These are phyloP conservation scores for Bocquillonia castaneifolia DNA, from an alignment of 441 rosid species.

Conservation along the genomic window DNA sequence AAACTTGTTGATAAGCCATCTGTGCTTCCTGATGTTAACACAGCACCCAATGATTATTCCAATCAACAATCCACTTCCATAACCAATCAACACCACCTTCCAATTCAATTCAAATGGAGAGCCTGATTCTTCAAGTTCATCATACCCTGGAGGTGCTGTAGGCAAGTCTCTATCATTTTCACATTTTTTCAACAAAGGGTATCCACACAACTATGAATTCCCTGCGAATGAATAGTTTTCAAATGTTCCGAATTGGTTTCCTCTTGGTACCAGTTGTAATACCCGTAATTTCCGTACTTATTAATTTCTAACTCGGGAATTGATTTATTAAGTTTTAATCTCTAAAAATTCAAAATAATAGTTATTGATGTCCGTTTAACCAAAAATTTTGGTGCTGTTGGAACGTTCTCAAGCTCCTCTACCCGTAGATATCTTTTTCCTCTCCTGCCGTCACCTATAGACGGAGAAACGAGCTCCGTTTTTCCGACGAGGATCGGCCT, in stretches of 20 bases:
- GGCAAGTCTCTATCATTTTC: background rate
- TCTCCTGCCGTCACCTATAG: too few relatives aligned
- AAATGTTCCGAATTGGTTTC: slow-evolving; percentile 25
- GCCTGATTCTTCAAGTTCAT: background rate
- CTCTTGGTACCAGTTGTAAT: slow-evolving; percentile 34
- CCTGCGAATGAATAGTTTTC: slow-evolving; percentile 12
- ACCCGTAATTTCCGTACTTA: too few relatives aligned
- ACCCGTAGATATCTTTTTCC: too few relatives aligned
- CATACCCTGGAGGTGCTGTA: background rate
- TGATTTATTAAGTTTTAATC: too few relatives aligned
- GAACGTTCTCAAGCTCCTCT: too few relatives aligned
- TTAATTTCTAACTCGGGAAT: too few relatives aligned
- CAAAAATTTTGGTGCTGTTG: too few relatives aligned
- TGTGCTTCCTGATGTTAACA: slow-evolving; percentile 3
- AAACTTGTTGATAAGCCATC: slow-evolving; percentile 3
- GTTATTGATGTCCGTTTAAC: too few relatives aligned
- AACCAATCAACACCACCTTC: slow-evolving; percentile 19
- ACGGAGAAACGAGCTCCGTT: too few relatives aligned
- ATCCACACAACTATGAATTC: slow-evolving; percentile 15
- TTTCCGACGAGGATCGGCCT: too few relatives aligned
- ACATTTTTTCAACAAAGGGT: background rate
- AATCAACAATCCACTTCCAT: slow-evolving; percentile 12
- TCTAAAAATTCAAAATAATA: too few relatives aligned
- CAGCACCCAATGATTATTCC: slow-evolving; percentile 17
- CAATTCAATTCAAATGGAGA: background rate